Percentiles rank a stretch among this genome's conserved stretches.
Evolutionary conservation across 2,329 filamentous ascomycete genomes (phyloP).

Genomic region (Aspergillus cejpii): DNA sequence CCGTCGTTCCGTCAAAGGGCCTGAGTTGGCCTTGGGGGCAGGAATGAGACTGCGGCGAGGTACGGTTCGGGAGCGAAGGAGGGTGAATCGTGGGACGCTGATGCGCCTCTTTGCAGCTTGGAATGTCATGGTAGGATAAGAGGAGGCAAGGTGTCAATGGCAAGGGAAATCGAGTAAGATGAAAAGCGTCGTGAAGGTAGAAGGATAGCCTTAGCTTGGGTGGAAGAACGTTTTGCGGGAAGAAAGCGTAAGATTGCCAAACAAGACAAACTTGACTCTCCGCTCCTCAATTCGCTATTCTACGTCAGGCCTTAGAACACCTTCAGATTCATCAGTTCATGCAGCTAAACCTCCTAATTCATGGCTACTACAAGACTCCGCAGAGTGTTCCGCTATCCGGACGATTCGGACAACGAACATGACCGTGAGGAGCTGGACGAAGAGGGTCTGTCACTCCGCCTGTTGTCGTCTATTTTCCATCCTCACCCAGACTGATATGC

Average conservation of each 20-base stretch:
- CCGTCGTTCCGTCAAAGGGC: conserved; percentile 48
- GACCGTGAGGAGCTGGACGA: conserved; percentile 64
- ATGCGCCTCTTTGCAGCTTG: conserved; percentile 15
- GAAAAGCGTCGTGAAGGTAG: background rate
- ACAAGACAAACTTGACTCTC: conserved; percentile 21
- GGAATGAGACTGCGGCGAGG: conserved; percentile 44
- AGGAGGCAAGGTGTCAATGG: background rate
- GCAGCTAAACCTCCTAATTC: background rate
- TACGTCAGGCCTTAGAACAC: background rate
- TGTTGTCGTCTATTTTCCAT: background rate
- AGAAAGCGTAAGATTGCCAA: conserved; percentile 21
- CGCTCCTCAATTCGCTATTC: background rate
- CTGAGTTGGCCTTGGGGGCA: conserved; percentile 45
- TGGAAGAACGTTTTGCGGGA: background rate
- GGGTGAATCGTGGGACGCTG: conserved; percentile 14
- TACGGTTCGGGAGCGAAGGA: conserved; percentile 8
- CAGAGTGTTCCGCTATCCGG: conserved; percentile 69
- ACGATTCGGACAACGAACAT: conserved; percentile 51
- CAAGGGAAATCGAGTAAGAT: conserved; percentile 4
- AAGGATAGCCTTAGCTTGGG: background rate
- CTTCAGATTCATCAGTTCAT: too few relatives aligned
- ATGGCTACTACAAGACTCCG: conserved; percentile 60
- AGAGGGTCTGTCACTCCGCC: conserved; percentile 50
- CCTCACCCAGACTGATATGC: conserved; percentile 3
- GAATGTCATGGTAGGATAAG: conserved; percentile 13